phyloP scores from a whole-genome alignment of 257 asterid species.

The Solanum virginianum region DNA sequence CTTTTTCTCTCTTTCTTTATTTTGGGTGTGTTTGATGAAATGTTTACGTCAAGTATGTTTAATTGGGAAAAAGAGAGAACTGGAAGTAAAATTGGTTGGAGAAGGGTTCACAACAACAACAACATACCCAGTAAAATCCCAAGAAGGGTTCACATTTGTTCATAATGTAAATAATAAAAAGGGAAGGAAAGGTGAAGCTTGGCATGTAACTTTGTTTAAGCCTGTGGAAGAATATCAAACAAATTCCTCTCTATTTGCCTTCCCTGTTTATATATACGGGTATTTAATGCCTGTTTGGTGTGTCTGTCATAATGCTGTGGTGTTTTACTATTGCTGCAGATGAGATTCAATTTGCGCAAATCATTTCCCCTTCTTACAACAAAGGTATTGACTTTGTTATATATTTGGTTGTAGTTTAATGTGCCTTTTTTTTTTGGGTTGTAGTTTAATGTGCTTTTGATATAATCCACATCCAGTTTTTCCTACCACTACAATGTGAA shows the following conservation, averaged over 20 bases:
- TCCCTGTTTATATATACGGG: neutral
- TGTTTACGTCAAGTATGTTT: neutral
- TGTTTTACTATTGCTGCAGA: constrained; percentile 24
- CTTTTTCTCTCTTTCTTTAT: neutral
- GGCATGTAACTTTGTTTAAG: neutral
- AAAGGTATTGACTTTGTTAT: constrained; percentile 28
- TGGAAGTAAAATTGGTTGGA: neutral
- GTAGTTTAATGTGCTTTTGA: neutral
- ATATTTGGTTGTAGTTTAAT: neutral
- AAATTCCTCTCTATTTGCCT: neutral
- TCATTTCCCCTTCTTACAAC: constrained; percentile 95
- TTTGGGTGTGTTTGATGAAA: neutral
- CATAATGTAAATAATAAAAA: neutral
- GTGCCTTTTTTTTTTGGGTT: neutral
- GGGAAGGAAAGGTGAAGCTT: neutral
- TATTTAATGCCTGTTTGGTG: neutral
- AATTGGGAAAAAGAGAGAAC: neutral
- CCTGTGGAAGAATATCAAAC: neutral
- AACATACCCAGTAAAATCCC: no score
- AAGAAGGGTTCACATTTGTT: neutral
- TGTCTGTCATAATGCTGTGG: neutral
- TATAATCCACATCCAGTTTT: neutral
- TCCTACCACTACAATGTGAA: neutral
- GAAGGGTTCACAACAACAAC: neutral
- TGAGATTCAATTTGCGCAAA: constrained; percentile 81